Evolutionary conservation across 2,329 filamentous ascomycete species (phyloP), one percentile per base, ranked within the genome.

Genomic region (Diaporthe vaccinii): DNA sequence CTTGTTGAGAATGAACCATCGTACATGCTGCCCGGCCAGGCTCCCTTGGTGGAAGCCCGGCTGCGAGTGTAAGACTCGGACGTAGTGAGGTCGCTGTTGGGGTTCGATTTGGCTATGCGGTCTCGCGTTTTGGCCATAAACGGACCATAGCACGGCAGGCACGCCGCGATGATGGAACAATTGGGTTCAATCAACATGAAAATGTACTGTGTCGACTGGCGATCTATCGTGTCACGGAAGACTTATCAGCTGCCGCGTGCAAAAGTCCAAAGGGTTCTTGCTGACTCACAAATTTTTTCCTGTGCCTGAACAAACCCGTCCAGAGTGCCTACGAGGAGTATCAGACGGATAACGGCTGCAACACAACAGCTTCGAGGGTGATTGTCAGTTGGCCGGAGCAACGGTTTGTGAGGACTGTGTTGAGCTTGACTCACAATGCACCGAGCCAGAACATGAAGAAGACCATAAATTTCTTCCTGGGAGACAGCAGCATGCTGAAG

Each of bases 161-260:
- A 72, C 5, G 69, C 69, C 14, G 69, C 69, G 28, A 72, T 49
- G 53, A 72, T 72, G 3, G 69, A 72, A 12, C 69, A 72, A 15
- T 59, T 72, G 2, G 69, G 69, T 22, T 72, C 69, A 17, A 59
- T 58, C 20, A 72, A 7, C 39, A 72, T 49, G 53, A 59, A 72
- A 25, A 72, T 59, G 22, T 49, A 72, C 8, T 59, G 28, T 14
- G 20, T 39, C n/a, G 69, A 59, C 9, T 72, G 69, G n/a, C 15
- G 22, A 39, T 25, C 65, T 68, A 22, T 36, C 6, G 12, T 34
- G 15, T 6, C 34, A 8, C 14, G 12, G 17, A 15, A 6, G 22
- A 10, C 41, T 25, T 1, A 15, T 41, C 36, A 61, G 58, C 22
- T 20, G 12, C 20, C 20, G 7, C 2, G 15, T 28, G 3, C 4